These are phyloP conservation scores for Fraxinus pennsylvanica DNA, from an alignment of 257 asterid species.

Conservation along the genomic window DNA sequence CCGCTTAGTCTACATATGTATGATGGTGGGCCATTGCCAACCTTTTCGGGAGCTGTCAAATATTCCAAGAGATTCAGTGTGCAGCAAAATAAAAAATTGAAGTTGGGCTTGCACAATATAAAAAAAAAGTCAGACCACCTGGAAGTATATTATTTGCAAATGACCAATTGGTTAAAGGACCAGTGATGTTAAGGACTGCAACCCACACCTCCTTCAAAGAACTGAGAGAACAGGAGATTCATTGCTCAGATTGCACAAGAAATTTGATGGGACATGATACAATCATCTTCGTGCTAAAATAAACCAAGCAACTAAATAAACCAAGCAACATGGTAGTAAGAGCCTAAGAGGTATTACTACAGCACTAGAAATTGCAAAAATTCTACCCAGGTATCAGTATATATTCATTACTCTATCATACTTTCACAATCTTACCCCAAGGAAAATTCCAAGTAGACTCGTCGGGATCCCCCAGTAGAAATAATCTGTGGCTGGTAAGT, in stretches of 20 bases:
- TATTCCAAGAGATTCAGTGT: constrained; percentile 31
- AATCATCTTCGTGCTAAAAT: neutral
- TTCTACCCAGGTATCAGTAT: neutral
- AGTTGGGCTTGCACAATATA: constrained; percentile 5
- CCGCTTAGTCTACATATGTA: constrained; percentile 86
- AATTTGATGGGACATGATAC: neutral
- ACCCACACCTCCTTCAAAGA: constrained; percentile 91
- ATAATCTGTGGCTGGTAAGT: constrained; percentile 36
- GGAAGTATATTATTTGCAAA: constrained; percentile 69
- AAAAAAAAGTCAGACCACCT: constrained; percentile 51
- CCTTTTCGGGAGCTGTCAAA: constrained; percentile 60
- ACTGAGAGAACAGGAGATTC: constrained; percentile 42
- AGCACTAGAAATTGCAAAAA: neutral
- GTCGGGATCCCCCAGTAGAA: constrained; percentile 55
- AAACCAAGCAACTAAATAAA: neutral
- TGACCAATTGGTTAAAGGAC: constrained; percentile 94
- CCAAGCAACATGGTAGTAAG: neutral
- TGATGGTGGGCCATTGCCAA: constrained; percentile 71
- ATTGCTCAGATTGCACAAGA: constrained; percentile 3
- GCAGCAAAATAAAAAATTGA: constrained; percentile 10
- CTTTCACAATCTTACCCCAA: constrained; percentile 57
- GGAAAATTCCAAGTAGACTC: constrained; percentile 73
- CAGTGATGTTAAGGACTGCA: constrained; percentile 86
- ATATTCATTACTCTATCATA: neutral
- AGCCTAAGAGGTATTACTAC: neutral